These are phyloP conservation scores for Cutaneotrichosporon daszewskae DNA, from an alignment of 1,284 basidiomycete genomes.

Conservation along the genomic window DNA sequence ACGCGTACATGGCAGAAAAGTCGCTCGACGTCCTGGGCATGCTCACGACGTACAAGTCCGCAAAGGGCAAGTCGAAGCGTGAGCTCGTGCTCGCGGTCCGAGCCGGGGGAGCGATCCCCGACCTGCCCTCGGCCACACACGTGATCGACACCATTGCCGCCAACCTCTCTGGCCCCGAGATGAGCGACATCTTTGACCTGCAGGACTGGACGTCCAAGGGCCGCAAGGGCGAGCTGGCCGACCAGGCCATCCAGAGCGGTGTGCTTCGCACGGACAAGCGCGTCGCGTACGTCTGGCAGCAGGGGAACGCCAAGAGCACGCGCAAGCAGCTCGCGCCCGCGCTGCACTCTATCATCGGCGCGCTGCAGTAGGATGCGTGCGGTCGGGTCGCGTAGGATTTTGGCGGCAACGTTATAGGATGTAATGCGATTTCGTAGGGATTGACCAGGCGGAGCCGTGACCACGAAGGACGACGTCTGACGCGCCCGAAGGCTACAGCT, in stretches of 20 bases:
- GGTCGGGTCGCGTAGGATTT: no score
- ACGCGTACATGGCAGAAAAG: conserved; percentile 62
- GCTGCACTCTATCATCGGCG: conserved; percentile 33
- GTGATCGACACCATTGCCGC: conserved; percentile 35
- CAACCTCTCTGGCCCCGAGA: conserved; percentile 56
- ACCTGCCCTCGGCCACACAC: conserved; percentile 14
- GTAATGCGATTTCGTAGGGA: no score
- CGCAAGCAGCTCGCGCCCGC: conserved; percentile 73
- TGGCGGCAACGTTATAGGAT: no score
- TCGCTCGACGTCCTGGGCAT: conserved; percentile 65
- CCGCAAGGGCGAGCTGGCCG: conserved; percentile 27
- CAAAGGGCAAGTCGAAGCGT: conserved; percentile 58
- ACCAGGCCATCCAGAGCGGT: conserved; percentile 16
- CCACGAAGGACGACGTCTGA: no score
- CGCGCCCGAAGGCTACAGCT: no score
- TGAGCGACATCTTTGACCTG: conserved; percentile 51
- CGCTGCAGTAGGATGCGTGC: background rate
- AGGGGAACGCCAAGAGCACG: conserved; percentile 66
- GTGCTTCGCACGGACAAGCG: conserved; percentile 8
- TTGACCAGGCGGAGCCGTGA: no score
- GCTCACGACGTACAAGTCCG: conserved; percentile 60
- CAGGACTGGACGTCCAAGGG: conserved; percentile 46
- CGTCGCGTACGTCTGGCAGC: conserved; percentile 60
- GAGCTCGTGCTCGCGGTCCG: conserved; percentile 64
- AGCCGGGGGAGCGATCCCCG: conserved; percentile 24